Base-by-base conservation (phyloP, 352 stramenopile species). In the Phytophthora brassicae region DNA sequence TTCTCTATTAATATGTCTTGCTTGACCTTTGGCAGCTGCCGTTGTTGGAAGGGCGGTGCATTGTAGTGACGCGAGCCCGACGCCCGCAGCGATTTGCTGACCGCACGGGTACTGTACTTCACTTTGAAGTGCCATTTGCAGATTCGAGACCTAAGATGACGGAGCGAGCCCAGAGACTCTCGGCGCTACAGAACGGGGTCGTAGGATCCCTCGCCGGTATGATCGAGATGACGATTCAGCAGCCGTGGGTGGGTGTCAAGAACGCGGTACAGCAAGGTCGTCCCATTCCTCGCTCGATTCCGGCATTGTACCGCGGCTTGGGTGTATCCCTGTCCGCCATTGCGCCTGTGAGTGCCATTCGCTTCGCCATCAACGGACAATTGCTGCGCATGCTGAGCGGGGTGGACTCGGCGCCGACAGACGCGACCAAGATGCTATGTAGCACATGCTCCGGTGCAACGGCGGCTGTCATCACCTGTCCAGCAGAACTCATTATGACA, bases 181-280 rank as follows among this genome's bases (percentile, higher is more conserved):
- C 58, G 24, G 82, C 72, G 43, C 66, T 90, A 22, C 80, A 94
- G 67, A 86, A 94, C 51, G 79, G 74, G 45, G 76, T 57, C 4
- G 85, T 94, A 58, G 84, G 84, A n/a, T 92, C 84, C 48, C 66
- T 92, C 17, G 74, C 84, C 13, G 84, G 84, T 20, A 94, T 94
- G 81, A 74, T 90, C 57, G 84, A 94, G 53, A 82, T 94, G 45
- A 72, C 87, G 46, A 66, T 90, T 31, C 84, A 94, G 72, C 84
- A 94, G 72, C 84, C 84, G 22, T 88, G 79, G 48, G 75, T 94
- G 49, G 84, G 79, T 56, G 83, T 91, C 43, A 94, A 94, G 70
- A 91, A 91, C 71, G 79, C 82, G n/a, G 70, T 91, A 38, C 84
- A 94, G 78, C 84, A 94, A 83, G 66, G 72, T 49, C 75, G 72